These are phyloP conservation scores for Jimgerdemannia flammicorona DNA, from an alignment of 192 early-diverging fungal genomes.

Conservation along the genomic window DNA sequence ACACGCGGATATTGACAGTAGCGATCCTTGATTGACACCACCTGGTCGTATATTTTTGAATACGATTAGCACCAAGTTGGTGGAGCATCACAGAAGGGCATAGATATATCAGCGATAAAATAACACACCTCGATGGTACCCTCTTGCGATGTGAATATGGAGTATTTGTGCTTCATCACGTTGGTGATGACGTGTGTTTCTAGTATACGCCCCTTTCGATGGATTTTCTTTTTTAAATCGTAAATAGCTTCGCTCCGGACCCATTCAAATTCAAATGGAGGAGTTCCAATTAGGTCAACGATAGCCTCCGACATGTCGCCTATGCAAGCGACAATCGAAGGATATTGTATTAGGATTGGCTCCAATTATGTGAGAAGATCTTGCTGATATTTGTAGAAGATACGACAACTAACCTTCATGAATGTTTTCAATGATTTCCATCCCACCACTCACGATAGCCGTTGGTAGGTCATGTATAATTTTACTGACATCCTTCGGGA, in stretches of 20 bases:
- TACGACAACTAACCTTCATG: slow-evolving; percentile 22
- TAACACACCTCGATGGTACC: slow-evolving; percentile 33
- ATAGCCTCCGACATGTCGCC: slow-evolving; percentile 38
- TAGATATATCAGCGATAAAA: neutral
- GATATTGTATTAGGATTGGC: neutral
- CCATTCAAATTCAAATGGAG: slow-evolving; percentile 45
- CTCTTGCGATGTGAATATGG: slow-evolving; percentile 33
- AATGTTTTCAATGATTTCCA: slow-evolving; percentile 39
- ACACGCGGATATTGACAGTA: neutral
- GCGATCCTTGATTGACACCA: neutral
- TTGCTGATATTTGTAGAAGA: no score
- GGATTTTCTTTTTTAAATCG: slow-evolving; percentile 20
- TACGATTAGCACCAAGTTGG: neutral
- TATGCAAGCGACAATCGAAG: neutral
- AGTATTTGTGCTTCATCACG: slow-evolving; percentile 26
- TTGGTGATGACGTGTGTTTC: slow-evolving; percentile 34
- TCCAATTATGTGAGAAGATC: no score
- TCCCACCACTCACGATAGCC: slow-evolving; percentile 33
- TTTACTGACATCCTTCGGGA: slow-evolving; percentile 29
- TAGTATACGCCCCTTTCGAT: slow-evolving; percentile 29
- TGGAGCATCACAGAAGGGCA: no score
- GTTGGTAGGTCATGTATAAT: slow-evolving; percentile 36
- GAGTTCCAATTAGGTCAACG: slow-evolving; percentile 39
- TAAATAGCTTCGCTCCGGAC: slow-evolving; percentile 33
- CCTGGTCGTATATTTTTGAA: neutral